phyloP scores from a whole-genome alignment of 2,329 filamentous ascomycete genomes.

The Clonostachys byssicola region DNA sequence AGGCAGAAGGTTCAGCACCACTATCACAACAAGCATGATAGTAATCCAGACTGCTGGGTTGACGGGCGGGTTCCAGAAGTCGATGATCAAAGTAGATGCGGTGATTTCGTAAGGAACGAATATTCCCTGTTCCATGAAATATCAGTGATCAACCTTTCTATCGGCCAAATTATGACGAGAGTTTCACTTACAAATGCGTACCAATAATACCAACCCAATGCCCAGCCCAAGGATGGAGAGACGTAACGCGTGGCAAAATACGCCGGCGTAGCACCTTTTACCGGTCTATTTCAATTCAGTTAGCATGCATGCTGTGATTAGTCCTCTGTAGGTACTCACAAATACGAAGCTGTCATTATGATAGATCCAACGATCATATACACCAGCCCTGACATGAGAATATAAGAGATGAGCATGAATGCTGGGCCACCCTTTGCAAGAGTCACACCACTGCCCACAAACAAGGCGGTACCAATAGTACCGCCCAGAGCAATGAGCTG shows the following conservation, averaged over 20 bases:
- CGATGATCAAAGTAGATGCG: conserved; percentile 10
- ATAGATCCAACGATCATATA: conserved; percentile 55
- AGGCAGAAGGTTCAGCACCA: conserved; percentile 9
- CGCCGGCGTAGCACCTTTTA: conserved; percentile 6
- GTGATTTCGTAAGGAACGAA: conserved; percentile 12
- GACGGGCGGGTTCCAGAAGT: conserved; percentile 12
- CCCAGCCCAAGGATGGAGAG: conserved; percentile 7
- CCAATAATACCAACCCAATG: conserved; percentile 5
- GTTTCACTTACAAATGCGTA: conserved; percentile 7
- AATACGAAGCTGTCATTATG: conserved; percentile 55
- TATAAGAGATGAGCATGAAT: conserved; percentile 52
- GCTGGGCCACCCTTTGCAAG: conserved; percentile 56
- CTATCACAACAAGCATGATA: conserved; percentile 10
- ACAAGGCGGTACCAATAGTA: conserved; percentile 57
- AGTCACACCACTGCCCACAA: conserved; percentile 58
- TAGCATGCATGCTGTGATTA: too few species aligned
- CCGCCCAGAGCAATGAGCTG: conserved; percentile 64
- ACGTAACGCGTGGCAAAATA: conserved; percentile 10
- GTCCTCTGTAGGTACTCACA: too few species aligned
- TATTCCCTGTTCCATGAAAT: conserved; percentile 1
- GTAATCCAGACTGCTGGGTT: conserved; percentile 14
- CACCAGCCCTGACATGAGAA: conserved; percentile 52
- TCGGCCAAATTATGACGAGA: too few species aligned
- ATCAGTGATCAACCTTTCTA: too few species aligned
- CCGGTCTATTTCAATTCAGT: conserved; percentile 17